phyloP scores from a whole-genome alignment of 2,329 filamentous ascomycete genomes.

The Dothideomycetidae sp. region DNA sequence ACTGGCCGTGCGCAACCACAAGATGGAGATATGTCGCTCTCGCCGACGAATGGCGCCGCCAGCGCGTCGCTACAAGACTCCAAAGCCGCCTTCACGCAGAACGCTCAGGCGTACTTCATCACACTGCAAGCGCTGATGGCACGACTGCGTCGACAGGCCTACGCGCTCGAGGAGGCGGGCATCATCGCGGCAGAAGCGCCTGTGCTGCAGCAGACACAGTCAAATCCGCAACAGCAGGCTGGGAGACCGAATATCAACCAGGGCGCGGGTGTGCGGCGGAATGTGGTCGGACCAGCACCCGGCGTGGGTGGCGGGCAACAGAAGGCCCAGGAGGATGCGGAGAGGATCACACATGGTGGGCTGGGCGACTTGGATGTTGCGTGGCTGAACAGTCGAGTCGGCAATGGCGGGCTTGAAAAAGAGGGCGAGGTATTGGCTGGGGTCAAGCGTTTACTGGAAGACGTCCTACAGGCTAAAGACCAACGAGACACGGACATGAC shows the following conservation, averaged over 20 bases:
- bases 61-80: conserved; percentile 38
- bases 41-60: conserved; percentile 15
- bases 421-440: conserved; percentile 65
- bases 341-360: conserved; percentile 30
- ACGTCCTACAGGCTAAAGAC: conserved; percentile 12
- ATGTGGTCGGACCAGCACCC: conserved; percentile 2
- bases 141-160: conserved; percentile 58
- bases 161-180: conserved; percentile 66
- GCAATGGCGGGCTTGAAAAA: conserved; percentile 68
- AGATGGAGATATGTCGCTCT: conserved; percentile 14
- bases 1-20: conserved; percentile 35
- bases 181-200: conserved; percentile 44
- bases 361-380: conserved; percentile 59
- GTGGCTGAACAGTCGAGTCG: conserved; percentile 75
- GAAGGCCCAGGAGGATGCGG: conserved; percentile 13
- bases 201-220: conserved; percentile 18
- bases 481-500: conserved; percentile 3
- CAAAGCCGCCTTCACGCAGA: conserved; percentile 44
- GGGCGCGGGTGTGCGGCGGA: conserved; percentile 10
- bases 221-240: conserved; percentile 11
- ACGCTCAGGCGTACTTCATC: conserved; percentile 49
- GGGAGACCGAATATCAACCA: conserved; percentile 5
- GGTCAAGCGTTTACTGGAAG: conserved; percentile 41
- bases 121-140: conserved; percentile 63
- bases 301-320: conserved; percentile 7